Base-by-base conservation (phyloP, 768 basidiomycete genomes). In the Hygrophorus russula region DNA sequence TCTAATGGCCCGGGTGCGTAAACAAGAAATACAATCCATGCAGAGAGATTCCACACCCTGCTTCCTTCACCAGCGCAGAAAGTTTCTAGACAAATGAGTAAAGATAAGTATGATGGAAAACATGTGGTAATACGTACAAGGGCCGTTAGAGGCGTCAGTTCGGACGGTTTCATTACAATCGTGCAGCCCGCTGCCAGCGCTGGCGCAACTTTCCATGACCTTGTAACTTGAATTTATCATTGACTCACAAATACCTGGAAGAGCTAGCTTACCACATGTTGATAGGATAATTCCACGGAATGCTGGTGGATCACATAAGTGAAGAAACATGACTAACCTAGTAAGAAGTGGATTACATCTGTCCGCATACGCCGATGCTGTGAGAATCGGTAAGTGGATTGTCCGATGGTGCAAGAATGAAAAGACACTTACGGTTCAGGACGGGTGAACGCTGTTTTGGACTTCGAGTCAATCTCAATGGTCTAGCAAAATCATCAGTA, bases 281-380 rank as follows among this genome's bases (percentile, higher is more conserved):
- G 59, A 90, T 89, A 6, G 85, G 89, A 53, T 88, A 94, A 57
- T 93, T 94, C 90, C 89, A 92, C 5, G 90, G 89, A 51, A 91
- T 89, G 52, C 82, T 87, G 55, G 33, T 24, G 24, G 24, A 24
- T 24, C 24, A 36, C 19, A 41, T 44, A 18, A 46, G 36, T 24
- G 47, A 27, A 53, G 42, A 2, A 19, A 36, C 17, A 14, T 4
- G 8, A 35, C 12, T 17, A 30, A 42, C 37, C 13, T 27, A 30
- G 36, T 15, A 28, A 15, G 47, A 39, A 41, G 45, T 18, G 8
- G 30, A 15, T 44, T 55, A 87, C 86, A 89, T 93, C 60, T 96
- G 93, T 2, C 84, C 91, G 56, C 87, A 90, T 24, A 93, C 91
- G n/a, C 92, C 91, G 49, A 94, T 81, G 24, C 24, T 24, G 24